Percentiles rank a stretch among this genome's conserved stretches.
phyloP scores from a whole-genome alignment of 1,139 yeast genomes.

The Kodamaea sp. region DNA sequence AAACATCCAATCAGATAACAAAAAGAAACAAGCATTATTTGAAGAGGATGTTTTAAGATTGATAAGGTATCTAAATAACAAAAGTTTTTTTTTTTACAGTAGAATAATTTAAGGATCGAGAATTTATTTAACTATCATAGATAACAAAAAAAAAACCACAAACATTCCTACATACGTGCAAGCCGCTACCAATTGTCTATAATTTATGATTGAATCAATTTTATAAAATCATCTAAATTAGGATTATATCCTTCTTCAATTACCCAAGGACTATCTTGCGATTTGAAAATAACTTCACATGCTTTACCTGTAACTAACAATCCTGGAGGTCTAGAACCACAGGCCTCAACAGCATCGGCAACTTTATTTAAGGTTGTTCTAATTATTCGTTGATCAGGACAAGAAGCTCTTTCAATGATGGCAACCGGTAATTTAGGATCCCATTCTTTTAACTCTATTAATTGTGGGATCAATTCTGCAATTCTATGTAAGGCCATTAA shows the following conservation, averaged over 20 bases:
- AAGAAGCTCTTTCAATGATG: conserved; percentile 85
- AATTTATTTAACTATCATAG: no score
- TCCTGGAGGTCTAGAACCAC: conserved; percentile 94
- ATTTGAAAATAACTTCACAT: conserved; percentile 54
- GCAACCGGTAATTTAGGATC: conserved; percentile 72
- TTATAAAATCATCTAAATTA: neutral
- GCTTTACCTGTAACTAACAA: conserved; percentile 78
- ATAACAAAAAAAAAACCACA: no score
- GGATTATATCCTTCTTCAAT: conserved; percentile 56
- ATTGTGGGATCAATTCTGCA: conserved; percentile 57
- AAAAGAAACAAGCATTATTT: no score
- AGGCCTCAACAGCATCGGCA: conserved; percentile 69
- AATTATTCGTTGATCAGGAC: conserved; percentile 87
- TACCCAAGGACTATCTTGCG: conserved; percentile 35
- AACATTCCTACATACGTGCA: no score
- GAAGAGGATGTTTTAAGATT: no score
- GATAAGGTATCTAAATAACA: no score
- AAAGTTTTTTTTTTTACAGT: no score
- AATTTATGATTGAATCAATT: no score
- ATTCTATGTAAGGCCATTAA: conserved; percentile 89
- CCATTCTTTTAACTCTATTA: conserved; percentile 60
- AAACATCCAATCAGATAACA: no score
- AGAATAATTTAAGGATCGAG: no score
- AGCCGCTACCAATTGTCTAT: no score
- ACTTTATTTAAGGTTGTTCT: conserved; percentile 67